Evolutionary conservation across 768 basidiomycete genomes (phyloP).

Genomic region (Rhodotorula paludigena): DNA sequence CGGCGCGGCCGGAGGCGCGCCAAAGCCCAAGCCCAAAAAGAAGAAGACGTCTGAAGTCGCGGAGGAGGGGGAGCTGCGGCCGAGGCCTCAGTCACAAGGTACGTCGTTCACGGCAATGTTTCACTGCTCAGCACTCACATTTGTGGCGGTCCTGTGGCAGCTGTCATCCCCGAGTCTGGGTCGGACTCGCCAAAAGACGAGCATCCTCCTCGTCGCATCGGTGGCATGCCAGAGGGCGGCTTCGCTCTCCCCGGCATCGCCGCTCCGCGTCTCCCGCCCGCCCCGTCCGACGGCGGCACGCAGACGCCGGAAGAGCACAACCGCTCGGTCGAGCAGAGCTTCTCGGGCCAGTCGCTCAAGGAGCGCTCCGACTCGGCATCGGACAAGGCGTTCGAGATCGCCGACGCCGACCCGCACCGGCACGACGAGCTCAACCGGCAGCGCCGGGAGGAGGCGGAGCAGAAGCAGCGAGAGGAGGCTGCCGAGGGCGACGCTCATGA

Average conservation of each 20-base stretch:
- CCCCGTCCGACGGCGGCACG: not conserved
- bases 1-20: conserved; percentile 4
- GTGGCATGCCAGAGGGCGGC: conserved; percentile 27
- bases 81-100: not conserved
- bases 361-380: not conserved
- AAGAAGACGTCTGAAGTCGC: not conserved
- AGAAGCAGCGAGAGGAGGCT: not conserved
- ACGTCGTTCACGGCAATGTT: too few relatives aligned
- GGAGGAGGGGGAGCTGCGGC: conserved; percentile 9
- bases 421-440: not conserved
- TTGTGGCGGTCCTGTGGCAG: not conserved
- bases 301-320: not conserved
- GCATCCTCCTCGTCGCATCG: conserved; percentile 14
- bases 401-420: not conserved
- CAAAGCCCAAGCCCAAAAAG: conserved; percentile 6
- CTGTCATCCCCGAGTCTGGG: not conserved
- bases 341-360: not conserved
- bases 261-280: not conserved
- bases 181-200: not conserved
- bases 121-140: not conserved
- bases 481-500: not conserved
- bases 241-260: conserved; percentile 31
- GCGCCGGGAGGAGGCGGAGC: not conserved
- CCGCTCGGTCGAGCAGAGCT: not conserved
- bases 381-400: not conserved